Conservation (phyloP, 257 asterid genomes). For the Penstemon newberryi region DNA sequence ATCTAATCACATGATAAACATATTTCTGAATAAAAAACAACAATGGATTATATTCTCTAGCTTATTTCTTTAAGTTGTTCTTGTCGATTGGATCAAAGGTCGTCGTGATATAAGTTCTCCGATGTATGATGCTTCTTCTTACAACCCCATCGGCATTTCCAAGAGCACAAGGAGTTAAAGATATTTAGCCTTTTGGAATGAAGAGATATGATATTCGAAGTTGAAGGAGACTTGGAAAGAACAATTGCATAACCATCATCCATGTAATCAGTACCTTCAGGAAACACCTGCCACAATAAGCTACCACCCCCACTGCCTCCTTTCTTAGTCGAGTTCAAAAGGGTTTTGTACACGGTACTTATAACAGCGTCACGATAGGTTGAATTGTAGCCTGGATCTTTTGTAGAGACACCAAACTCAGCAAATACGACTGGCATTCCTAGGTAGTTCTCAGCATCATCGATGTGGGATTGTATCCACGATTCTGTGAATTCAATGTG, state of each 20-base stretch:
- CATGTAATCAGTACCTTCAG: conserved; percentile 87
- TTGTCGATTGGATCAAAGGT: conserved; percentile 37
- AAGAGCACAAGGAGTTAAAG: conserved; percentile 68
- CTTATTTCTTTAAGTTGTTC: too few species aligned
- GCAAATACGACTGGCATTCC: conserved; percentile 82
- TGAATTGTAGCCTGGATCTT: conserved; percentile 69
- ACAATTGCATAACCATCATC: conserved; percentile 90
- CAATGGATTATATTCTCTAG: too few species aligned
- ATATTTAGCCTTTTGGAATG: conserved; percentile 61
- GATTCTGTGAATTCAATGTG: conserved; percentile 77
- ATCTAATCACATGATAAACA: too few species aligned
- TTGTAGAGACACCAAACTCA: conserved; percentile 76
- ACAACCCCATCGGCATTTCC: conserved; percentile 89
- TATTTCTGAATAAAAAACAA: too few species aligned
- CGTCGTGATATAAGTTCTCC: conserved; percentile 45
- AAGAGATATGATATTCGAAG: conserved; percentile 50
- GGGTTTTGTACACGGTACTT: conserved; percentile 52
- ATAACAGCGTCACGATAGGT: conserved; percentile 59
- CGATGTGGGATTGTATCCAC: conserved; percentile 90
- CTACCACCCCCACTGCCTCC: conserved; percentile 85
- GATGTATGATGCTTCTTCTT: conserved; percentile 61
- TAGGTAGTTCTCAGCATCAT: conserved; percentile 69
- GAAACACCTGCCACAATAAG: conserved; percentile 90
- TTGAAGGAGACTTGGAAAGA: conserved; percentile 64
- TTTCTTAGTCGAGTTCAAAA: conserved; percentile 63